These are phyloP conservation scores for Luzula sylvatica DNA, from an alignment of 176 grass and related monocot species.

Conservation along the genomic window DNA sequence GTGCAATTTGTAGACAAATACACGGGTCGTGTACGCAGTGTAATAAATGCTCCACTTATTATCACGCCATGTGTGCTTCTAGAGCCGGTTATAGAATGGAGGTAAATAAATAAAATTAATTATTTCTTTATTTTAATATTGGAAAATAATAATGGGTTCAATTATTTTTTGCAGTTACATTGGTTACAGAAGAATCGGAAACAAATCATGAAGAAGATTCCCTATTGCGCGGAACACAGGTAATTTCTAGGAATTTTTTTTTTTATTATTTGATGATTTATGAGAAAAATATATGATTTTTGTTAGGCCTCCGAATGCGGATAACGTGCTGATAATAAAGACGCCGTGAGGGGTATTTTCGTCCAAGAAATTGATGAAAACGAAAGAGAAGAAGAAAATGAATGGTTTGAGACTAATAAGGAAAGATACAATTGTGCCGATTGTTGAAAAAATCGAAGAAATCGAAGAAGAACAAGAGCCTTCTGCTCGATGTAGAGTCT, in stretches of 20 bases:
- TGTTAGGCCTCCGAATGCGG: constrained; percentile 72
- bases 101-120: constrained; percentile 44
- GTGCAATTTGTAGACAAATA: constrained; percentile 95
- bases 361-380: constrained; percentile 71
- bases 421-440: constrained; percentile 39
- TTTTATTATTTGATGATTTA: constrained; percentile 12
- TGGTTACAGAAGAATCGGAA: constrained; percentile 86
- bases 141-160: background rate
- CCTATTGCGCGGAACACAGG: constrained; percentile 85
- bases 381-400: constrained; percentile 50
- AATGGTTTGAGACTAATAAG: constrained; percentile 74
- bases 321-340: constrained; percentile 93
- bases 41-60: constrained; percentile 90
- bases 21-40: no score
- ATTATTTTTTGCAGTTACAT: constrained; percentile 44
- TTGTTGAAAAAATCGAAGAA: constrained; percentile 18
- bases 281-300: constrained; percentile 18
- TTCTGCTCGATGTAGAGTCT: constrained; percentile 60
- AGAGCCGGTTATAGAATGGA: constrained; percentile 94
- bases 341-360: constrained; percentile 87
- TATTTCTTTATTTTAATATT: constrained; percentile 13
- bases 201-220: constrained; percentile 73
- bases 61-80: constrained; percentile 98
- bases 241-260: no score
- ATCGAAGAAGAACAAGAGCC: constrained; percentile 28